These are phyloP conservation scores for Daldinia bambusicola DNA, from an alignment of 495 filamentous ascomycete genomes.

Conservation along the genomic window DNA sequence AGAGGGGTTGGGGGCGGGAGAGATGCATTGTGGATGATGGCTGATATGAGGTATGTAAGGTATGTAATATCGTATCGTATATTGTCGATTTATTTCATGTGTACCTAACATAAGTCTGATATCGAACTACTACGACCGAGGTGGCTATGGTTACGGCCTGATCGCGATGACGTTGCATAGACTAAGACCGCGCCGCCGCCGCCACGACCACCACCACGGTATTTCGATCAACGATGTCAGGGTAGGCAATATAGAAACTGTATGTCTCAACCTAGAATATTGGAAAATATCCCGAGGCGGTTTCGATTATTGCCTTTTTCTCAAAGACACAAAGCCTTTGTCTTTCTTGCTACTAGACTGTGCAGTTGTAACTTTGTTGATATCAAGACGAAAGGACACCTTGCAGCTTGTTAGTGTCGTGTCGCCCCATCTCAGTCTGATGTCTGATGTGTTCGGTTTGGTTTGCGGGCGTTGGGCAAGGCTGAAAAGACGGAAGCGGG, in stretches of 20 bases:
- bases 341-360: background rate
- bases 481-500: constrained; percentile 13
- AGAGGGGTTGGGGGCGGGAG: background rate
- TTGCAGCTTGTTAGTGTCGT: constrained; percentile 6
- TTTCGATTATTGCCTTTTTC: background rate
- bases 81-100: background rate
- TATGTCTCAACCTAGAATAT: background rate
- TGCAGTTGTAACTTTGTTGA: background rate
- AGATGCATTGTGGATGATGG: constrained; percentile 2
- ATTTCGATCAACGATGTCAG: background rate
- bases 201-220: background rate
- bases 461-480: constrained; percentile 11
- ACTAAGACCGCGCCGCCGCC: background rate
- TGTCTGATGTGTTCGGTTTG: background rate
- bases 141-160: background rate
- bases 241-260: background rate
- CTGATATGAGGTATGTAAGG: too few species aligned
- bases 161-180: background rate
- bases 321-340: background rate
- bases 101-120: background rate
- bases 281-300: background rate
- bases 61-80: too few species aligned
- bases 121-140: background rate
- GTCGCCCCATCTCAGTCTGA: too few species aligned
- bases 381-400: constrained; percentile 15